Percentiles rank a stretch among this genome's conserved stretches.
Conservation (phyloP, 106 monocot genomes). For the Dioscorea zingiberensis region DNA sequence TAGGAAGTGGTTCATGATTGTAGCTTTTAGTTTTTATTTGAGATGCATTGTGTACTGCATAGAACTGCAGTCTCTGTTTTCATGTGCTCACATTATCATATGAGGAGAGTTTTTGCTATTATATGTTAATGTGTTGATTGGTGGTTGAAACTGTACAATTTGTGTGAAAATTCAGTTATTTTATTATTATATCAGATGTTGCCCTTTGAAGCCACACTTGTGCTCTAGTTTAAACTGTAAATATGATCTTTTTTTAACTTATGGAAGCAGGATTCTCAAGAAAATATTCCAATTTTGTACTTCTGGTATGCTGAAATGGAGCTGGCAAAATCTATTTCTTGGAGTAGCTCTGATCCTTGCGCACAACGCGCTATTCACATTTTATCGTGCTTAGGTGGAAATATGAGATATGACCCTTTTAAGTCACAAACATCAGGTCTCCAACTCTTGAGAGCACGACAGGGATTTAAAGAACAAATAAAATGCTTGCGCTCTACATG, state of each 20-base stretch:
- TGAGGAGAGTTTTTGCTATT: no score
- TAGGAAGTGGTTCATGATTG: no score
- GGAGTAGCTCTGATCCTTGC: constrained; percentile 20
- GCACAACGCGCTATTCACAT: constrained; percentile 62
- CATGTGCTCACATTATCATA: no score
- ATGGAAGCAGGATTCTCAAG: constrained; percentile 45
- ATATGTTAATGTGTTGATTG: no score
- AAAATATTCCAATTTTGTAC: constrained; percentile 55
- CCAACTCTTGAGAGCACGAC: constrained; percentile 60
- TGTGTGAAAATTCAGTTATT: no score
- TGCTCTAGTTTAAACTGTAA: not conserved
- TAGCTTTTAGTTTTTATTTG: no score
- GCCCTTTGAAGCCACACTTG: no score
- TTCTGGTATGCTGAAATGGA: constrained; percentile 96
- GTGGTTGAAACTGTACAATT: no score
- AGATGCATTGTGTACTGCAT: no score
- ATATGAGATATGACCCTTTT: constrained; percentile 55
- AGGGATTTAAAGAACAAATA: constrained; percentile 88
- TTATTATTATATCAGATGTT: no score
- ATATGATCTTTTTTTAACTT: not conserved
- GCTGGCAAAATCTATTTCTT: constrained; percentile 22
- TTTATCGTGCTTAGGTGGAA: constrained; percentile 65
- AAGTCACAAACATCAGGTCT: constrained; percentile 32
- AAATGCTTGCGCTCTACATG: constrained; percentile 47
- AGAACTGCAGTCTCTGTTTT: no score